Percentiles rank a stretch among this genome's conserved stretches.
Evolutionary conservation across 169 alveolate species (phyloP).

Genomic region (Babesia ovata): DNA sequence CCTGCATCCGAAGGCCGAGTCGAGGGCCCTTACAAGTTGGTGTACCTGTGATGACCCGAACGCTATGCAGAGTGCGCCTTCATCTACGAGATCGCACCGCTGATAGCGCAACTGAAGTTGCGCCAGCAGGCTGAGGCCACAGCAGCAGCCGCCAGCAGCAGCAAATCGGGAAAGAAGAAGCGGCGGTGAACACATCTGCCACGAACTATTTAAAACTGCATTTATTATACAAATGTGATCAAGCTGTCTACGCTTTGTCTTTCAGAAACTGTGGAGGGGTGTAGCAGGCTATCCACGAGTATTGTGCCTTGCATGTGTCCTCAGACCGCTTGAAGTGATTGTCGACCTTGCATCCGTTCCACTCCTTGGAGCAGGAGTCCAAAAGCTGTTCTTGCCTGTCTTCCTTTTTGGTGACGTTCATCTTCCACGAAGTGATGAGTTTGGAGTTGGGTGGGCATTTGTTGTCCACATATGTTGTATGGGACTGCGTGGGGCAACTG

Average conservation of each 20-base stretch:
- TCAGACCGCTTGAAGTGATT: slow-evolving; percentile 3
- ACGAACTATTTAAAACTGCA: neutral
- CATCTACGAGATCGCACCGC: slow-evolving; percentile 41
- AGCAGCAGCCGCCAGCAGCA: slow-evolving; percentile 14
- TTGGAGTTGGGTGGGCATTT: neutral
- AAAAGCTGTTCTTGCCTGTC: neutral
- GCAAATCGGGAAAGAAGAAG: slow-evolving; percentile 28
- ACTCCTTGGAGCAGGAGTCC: neutral
- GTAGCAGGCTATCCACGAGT: slow-evolving; percentile 61
- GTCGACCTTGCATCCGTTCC: slow-evolving; percentile 44
- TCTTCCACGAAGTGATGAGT: neutral
- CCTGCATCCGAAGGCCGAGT: slow-evolving; percentile 36
- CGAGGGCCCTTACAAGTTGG: slow-evolving; percentile 38
- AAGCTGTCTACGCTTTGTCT: neutral
- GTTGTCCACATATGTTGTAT: neutral
- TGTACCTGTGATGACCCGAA: neutral
- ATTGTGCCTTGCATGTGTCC: slow-evolving; percentile 36
- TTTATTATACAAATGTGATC: no score
- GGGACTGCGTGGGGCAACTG: neutral
- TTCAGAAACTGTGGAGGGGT: slow-evolving; percentile 2
- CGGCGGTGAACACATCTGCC: slow-evolving; percentile 1
- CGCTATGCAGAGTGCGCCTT: slow-evolving; percentile 36
- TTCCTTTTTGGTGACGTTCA: neutral
- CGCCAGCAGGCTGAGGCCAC: slow-evolving; percentile 36
- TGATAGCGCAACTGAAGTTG: slow-evolving; percentile 54